phyloP scores from a whole-genome alignment of 768 basidiomycete species.

The Gloeophyllum trabeum region DNA sequence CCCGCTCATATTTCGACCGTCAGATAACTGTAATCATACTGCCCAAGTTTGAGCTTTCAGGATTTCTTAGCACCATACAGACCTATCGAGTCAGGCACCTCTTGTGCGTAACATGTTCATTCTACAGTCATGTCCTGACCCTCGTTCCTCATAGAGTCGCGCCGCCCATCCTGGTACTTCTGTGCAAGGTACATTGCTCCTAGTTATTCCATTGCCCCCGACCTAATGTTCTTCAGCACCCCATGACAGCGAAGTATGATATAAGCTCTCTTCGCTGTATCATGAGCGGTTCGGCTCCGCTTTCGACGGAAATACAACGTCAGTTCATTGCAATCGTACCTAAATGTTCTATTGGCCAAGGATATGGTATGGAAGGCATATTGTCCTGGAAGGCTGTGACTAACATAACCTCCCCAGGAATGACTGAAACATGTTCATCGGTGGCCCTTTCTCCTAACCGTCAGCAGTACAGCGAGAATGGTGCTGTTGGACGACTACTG shows the following conservation, averaged over 20 bases:
- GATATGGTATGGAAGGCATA: slow-evolving; percentile 33
- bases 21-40: too few species aligned
- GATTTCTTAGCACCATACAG: too few species aligned
- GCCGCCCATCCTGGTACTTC: too few species aligned
- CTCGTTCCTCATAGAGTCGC: too few species aligned
- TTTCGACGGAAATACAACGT: slow-evolving; percentile 37
- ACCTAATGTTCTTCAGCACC: too few species aligned
- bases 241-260: slow-evolving; percentile 26
- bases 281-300: slow-evolving; percentile 45
- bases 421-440: slow-evolving; percentile 26
- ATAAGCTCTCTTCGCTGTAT: slow-evolving; percentile 25
- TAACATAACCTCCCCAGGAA: slow-evolving; percentile 13
- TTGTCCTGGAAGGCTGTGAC: not conserved
- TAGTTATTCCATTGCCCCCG: too few species aligned
- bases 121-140: too few species aligned
- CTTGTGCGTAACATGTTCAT: too few species aligned
- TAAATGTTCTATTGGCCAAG: slow-evolving; percentile 40
- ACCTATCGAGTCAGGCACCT: too few species aligned
- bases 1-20: too few species aligned
- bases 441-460: slow-evolving; percentile 19
- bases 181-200: too few species aligned
- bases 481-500: slow-evolving; percentile 28
- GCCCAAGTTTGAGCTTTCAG: too few species aligned
- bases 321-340: slow-evolving; percentile 36
- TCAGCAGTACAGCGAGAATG: slow-evolving; percentile 11